Base-by-base conservation (phyloP, 208 protist species). In the Porcisia hertigi region DNA sequence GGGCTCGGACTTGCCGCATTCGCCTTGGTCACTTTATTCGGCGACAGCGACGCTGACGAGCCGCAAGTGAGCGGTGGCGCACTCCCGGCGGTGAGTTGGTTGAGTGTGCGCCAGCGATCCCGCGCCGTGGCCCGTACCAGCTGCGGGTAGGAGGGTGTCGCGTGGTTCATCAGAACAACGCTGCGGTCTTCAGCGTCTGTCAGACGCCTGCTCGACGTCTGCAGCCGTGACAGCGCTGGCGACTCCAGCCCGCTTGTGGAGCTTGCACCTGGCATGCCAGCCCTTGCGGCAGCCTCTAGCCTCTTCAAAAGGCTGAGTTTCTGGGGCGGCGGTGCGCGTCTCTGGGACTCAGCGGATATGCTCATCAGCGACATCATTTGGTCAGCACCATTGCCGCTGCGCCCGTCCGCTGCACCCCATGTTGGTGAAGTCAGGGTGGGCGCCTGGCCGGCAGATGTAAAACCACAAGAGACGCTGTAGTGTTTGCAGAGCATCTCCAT, bases 401-500 rank as follows among this genome's bases (percentile, higher is more conserved):
- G 71, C 43, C 47, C 45, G 30, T 76, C 66, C 2, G 47, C 67
- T 23, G 23, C 52, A 53, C 55, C 58, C 11, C 36, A 63, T 25
- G 36, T 62, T 2, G 72, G 69, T 14, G 76, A 82, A 34, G 39
- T 34, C 59, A 25, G 69, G 53, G 34, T 59, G 55, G 75, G 65
- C 39, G 54, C 30, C 8, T 34, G 7, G 8, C 25, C 47, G 9
- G 16, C 45, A 47, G 18, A 30, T 16, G 67, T 67, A 66, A 30
- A 36, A 11, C 63, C 65, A 53, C 60, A 80, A 12, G 82, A 63
- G 8, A 92, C 47, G 30, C 82, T 16, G 79, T 91, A 90, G 49
- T 78, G 76, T 58, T 81, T 73, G 59, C 84, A 84, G 41, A 95
- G 81, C 59, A 81, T 57, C 43, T 87, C 83, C 39, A 95, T 74